Evolutionary conservation across 306 rosid species (phyloP).

Genomic region (Hippophae tibetana): DNA sequence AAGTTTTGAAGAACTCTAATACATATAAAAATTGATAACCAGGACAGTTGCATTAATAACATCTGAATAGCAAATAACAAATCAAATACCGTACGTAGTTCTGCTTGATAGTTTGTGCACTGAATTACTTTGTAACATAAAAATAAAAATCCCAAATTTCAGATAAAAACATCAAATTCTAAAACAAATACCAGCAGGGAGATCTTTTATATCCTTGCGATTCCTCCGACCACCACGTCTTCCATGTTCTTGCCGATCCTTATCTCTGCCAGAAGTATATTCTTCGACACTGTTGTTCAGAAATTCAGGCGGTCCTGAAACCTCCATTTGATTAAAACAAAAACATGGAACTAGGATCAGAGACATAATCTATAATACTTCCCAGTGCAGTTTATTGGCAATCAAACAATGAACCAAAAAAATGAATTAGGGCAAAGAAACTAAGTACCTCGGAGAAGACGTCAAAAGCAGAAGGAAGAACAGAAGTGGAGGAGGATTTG

Average conservation of each 20-base stretch:
- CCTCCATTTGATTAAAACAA: constrained; percentile 24
- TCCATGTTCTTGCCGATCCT: constrained; percentile 43
- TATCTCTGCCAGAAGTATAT: constrained; percentile 27
- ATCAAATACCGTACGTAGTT: no score
- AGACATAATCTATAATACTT: not conserved
- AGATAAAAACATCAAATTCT: not conserved
- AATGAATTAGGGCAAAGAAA: not conserved
- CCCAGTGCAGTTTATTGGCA: not conserved
- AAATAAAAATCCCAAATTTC: not conserved
- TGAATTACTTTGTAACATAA: not conserved
- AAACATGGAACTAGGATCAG: not conserved
- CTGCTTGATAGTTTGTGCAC: not conserved
- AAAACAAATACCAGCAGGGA: constrained; percentile 46
- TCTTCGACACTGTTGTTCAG: constrained; percentile 71
- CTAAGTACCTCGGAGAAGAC: constrained; percentile 72
- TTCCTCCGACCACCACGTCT: constrained; percentile 39
- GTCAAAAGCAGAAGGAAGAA: constrained; percentile 84
- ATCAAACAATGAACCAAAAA: not conserved
- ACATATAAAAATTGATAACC: not conserved
- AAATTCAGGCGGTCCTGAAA: constrained; percentile 82
- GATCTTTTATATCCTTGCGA: constrained; percentile 61
- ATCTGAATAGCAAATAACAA: no score
- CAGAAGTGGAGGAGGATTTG: constrained; percentile 39
- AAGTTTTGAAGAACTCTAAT: not conserved
- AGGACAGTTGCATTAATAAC: no score